Percentiles rank a stretch among this genome's conserved stretches.
These are phyloP conservation scores for Neolecta irregularis DNA, from an alignment of 1,139 yeast genomes.

Conservation along the genomic window DNA sequence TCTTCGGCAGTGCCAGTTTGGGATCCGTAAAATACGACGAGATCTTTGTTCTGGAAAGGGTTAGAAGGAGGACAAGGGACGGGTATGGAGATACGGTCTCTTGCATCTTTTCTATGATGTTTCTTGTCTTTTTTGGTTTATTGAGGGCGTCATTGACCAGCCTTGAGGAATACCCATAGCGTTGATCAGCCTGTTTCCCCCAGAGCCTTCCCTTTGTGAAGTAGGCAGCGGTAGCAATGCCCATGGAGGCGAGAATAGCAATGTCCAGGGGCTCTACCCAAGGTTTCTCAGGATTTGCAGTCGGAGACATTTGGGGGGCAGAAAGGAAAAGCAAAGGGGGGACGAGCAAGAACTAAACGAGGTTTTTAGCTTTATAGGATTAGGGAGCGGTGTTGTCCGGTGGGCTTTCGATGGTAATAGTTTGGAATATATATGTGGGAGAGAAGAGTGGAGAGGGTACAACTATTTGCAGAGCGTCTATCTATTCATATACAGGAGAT, in stretches of 20 bases:
- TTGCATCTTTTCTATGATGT: constrained; percentile 48
- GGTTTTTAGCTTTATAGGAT: no score
- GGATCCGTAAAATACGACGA: constrained; percentile 77
- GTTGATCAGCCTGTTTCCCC: no score
- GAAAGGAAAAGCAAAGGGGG: neutral
- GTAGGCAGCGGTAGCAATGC: constrained; percentile 48
- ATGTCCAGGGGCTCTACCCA: constrained; percentile 40
- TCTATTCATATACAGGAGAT: no score
- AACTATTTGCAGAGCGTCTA: no score
- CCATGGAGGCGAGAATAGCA: constrained; percentile 49
- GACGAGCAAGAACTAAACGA: neutral
- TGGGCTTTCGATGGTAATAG: no score
- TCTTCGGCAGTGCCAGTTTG: constrained; percentile 99
- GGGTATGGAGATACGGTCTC: constrained; percentile 25
- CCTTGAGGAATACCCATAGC: constrained; percentile 15
- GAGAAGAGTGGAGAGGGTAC: no score
- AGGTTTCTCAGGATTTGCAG: neutral
- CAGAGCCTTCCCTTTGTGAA: constrained; percentile 49
- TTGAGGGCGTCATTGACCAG: constrained; percentile 19
- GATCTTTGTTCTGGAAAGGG: constrained; percentile 39
- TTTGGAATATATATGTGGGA: no score
- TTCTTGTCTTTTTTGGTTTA: constrained; percentile 13
- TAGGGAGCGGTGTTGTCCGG: no score
- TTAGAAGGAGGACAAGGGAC: neutral
- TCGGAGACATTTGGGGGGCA: constrained; percentile 1